Evolutionary conservation across 495 filamentous ascomycete species (phyloP).

Genomic region (Jackrogersella minutella): DNA sequence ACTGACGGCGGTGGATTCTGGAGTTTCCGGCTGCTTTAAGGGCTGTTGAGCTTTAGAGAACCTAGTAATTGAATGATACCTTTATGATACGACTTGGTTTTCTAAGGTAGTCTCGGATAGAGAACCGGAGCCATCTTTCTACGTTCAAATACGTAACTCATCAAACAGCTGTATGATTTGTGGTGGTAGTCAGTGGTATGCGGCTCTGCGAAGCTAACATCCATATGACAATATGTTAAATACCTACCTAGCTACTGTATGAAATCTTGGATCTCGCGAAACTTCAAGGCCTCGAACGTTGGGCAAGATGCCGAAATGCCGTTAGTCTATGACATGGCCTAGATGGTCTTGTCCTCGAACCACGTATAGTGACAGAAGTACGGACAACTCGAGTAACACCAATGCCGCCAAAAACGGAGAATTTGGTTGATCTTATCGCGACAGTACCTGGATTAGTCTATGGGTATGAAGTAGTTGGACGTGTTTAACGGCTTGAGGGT

Average conservation of each 20-base stretch:
- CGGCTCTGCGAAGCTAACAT: conserved; percentile 17
- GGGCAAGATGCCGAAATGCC: conserved; percentile 9
- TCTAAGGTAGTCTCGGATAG: no score
- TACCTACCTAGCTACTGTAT: no score
- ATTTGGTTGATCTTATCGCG: conserved; percentile 10
- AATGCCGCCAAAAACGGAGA: background rate
- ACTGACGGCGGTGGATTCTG: no score
- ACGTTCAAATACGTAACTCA: no score
- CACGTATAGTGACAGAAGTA: conserved; percentile 17
- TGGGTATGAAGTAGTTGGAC: background rate
- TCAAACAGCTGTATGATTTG: no score
- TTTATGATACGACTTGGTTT: no score
- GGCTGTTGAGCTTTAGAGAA: no score
- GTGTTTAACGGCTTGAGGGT: background rate
- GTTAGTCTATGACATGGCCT: conserved; percentile 6
- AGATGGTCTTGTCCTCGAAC: conserved; percentile 11
- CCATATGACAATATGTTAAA: no score
- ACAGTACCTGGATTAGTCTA: conserved; percentile 18
- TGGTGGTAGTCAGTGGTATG: background rate
- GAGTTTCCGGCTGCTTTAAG: no score
- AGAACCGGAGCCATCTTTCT: background rate
- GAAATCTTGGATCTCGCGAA: conserved; percentile 13
- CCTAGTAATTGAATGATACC: no score
- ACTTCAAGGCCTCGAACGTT: conserved; percentile 6
- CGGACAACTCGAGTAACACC: background rate